Evolutionary conservation across 2,329 filamentous ascomycete genomes (phyloP), one percentile per base, ranked within the genome.

Genomic region (Neonectria ditissima): DNA sequence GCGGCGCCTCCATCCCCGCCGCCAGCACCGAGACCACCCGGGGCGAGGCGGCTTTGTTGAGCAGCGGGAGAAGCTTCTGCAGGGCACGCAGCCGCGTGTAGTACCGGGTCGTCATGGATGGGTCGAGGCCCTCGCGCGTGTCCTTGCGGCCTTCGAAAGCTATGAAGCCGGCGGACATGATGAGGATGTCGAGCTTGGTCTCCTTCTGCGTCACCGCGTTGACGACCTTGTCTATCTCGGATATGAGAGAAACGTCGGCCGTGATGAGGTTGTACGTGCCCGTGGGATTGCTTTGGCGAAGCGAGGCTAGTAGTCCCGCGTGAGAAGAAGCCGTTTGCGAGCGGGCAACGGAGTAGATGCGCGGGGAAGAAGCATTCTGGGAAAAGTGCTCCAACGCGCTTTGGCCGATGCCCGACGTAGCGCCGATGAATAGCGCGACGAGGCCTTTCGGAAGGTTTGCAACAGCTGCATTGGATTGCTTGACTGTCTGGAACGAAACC

Each of bases 341-440:
- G 4, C 65, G 43, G 14, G 62, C 58, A 47, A 63, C 63, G 9
- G 34, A 34, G 41, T 63, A 70, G 1, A 69, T 70, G 6, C 47
- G 68, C 3, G 69, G 69, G 0, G 61, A 56, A 1, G 58, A 47
- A 14, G 52, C 41, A 6, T 67, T 56, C 4, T 52, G 62, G 4
- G 63, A 37, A 2, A 70, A 48, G 1, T 70, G 66, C 13, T 65
- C 54, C 0, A 69, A n/a, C 4, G 68, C 50, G 22, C 57, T 55
- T 8, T 61, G 66, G 2, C 68, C 68, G 11, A 70, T 70, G 1
- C 68, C 68, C 0, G 66, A 70, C 26, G 68, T 69, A 11, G 60
- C 68, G 1, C 68, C 68, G 4, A 70, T 58, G n/a, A 69, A 69
- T 2, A 69, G 59, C 0, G 65, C 66, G 0, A 56, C 68, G 10